phyloP scores from a whole-genome alignment of 768 basidiomycete genomes.

The Mycena amicta region DNA sequence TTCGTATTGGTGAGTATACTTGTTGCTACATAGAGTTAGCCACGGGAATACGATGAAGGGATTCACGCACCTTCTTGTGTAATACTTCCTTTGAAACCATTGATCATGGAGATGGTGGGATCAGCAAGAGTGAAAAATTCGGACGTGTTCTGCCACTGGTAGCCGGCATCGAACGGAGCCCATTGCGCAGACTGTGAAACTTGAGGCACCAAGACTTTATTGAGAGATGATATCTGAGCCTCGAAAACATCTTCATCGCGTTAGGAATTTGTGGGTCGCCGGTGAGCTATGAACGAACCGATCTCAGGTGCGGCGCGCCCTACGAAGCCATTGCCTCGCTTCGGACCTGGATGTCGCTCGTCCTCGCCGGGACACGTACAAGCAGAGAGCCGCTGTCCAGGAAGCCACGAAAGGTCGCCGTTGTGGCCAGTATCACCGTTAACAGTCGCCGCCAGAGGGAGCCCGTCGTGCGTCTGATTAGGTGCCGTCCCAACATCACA shows the following conservation, averaged over 20 bases:
- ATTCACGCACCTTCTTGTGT: background rate
- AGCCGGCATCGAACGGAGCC: constrained; percentile 52
- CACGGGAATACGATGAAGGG: no score
- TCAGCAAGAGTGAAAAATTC: constrained; percentile 46
- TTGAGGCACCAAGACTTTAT: constrained; percentile 81
- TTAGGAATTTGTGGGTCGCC: no score
- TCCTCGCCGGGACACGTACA: constrained; percentile 86
- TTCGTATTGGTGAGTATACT: constrained; percentile 58
- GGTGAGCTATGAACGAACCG: no score
- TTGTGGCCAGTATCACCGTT: constrained; percentile 59
- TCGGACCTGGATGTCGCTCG: constrained; percentile 74
- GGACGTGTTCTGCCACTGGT: constrained; percentile 49
- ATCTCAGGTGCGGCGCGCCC: constrained; percentile 88
- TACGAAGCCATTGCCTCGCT: constrained; percentile 73
- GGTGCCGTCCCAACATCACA: constrained; percentile 89
- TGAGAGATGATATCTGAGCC: constrained; percentile 55
- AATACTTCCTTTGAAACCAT: constrained; percentile 55
- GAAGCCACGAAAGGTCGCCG: constrained; percentile 75
- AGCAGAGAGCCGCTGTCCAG: constrained; percentile 81
- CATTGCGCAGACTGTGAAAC: constrained; percentile 40
- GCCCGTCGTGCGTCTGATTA: constrained; percentile 77
- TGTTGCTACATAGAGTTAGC: constrained; percentile 62
- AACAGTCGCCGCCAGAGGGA: constrained; percentile 58
- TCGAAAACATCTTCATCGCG: constrained; percentile 80
- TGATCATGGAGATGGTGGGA: constrained; percentile 44